Conservation (phyloP, 768 basidiomycete species). For the Grammothele lineata region DNA sequence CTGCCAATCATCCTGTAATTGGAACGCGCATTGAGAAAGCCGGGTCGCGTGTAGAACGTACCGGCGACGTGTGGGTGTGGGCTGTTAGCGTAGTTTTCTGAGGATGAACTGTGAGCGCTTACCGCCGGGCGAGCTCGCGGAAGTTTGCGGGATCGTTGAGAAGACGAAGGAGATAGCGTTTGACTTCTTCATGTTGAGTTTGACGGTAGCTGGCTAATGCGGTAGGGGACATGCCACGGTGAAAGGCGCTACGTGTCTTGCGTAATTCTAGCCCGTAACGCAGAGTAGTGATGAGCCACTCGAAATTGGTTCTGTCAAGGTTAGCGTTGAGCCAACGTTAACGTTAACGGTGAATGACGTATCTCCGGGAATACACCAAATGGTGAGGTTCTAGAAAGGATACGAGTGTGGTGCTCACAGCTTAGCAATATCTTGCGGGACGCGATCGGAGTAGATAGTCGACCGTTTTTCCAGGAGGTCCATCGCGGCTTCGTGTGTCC, state of each 20-base stretch:
- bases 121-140: background rate
- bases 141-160: background rate
- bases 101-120: too few relatives aligned
- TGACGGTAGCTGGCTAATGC: background rate
- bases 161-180: background rate
- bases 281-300: background rate
- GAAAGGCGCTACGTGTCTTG: conserved; percentile 1
- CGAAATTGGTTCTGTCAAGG: conserved; percentile 3
- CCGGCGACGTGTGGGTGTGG: too few relatives aligned
- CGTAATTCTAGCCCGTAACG: conserved; percentile 7
- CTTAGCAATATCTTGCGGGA: conserved; percentile 68
- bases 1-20: conserved; percentile 17
- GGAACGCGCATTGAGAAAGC: too few relatives aligned
- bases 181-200: background rate
- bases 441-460: conserved; percentile 67
- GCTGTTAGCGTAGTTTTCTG: too few relatives aligned
- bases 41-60: too few relatives aligned
- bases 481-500: conserved; percentile 49
- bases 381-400: too few relatives aligned
- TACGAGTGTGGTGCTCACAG: too few relatives aligned
- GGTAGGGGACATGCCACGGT: background rate
- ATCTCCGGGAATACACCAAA: too few relatives aligned
- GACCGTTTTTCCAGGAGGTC: conserved; percentile 72
- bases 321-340: background rate
- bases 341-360: too few relatives aligned